phyloP scores from a whole-genome alignment of 1,284 basidiomycete species.

The Leccinum solheimii region DNA sequence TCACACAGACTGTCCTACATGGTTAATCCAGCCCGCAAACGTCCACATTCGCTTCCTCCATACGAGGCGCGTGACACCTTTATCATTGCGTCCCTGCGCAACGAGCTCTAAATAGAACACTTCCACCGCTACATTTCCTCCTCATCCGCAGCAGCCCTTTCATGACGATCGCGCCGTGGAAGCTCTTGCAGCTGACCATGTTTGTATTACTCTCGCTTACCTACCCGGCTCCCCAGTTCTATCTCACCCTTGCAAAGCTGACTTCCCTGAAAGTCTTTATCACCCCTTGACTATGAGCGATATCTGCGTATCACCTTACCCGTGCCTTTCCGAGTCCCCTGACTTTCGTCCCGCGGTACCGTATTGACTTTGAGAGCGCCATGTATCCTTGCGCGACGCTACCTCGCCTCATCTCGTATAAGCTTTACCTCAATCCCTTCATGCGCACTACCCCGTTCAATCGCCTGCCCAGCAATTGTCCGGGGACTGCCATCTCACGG shows the following conservation, averaged over 20 bases:
- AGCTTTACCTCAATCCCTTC: slow-evolving; percentile 37
- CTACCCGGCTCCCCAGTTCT: slow-evolving; percentile 34
- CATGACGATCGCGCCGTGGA: slow-evolving; percentile 12
- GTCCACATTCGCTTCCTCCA: slow-evolving; percentile 9
- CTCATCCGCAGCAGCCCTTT: slow-evolving; percentile 32
- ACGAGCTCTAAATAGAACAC: background rate
- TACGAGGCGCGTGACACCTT: slow-evolving; percentile 13
- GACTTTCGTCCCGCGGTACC: slow-evolving; percentile 18
- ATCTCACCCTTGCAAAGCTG: slow-evolving; percentile 36
- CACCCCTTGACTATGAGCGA: slow-evolving; percentile 24
- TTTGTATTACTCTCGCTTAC: slow-evolving; percentile 16
- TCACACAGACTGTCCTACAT: background rate
- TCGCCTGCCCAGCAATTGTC: slow-evolving; percentile 35
- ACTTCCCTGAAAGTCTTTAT: slow-evolving; percentile 38
- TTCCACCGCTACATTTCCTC: background rate
- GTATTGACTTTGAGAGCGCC: slow-evolving; percentile 37
- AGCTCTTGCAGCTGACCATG: slow-evolving; percentile 10
- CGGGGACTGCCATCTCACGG: slow-evolving; percentile 32
- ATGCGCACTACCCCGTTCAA: slow-evolving; percentile 36
- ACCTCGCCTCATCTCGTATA: slow-evolving; percentile 26
- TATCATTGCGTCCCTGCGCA: slow-evolving; percentile 12
- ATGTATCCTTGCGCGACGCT: slow-evolving; percentile 37
- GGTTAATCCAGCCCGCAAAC: slow-evolving; percentile 34
- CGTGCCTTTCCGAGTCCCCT: slow-evolving; percentile 1
- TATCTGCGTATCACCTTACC: background rate